phyloP scores from a whole-genome alignment of 2,329 filamentous ascomycete species.

The Colletotrichum limetticola region DNA sequence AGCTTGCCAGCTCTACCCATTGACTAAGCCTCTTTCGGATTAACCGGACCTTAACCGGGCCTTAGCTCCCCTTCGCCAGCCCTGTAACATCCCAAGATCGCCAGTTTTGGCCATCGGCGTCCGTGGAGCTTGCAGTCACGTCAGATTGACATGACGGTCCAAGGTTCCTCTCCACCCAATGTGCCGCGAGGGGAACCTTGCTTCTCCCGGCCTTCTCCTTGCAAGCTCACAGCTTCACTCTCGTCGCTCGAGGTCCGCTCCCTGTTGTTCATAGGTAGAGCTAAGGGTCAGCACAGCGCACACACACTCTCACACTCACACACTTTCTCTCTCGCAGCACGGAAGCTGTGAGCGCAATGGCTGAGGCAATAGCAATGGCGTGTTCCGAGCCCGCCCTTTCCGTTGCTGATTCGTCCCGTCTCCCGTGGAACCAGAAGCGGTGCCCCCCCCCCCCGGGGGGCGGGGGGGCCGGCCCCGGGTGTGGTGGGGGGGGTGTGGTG shows the following conservation, averaged over 20 bases:
- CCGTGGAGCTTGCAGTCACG: slow-evolving; percentile 30
- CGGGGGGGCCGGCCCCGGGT: too few relatives aligned
- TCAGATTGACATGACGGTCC: slow-evolving; percentile 30
- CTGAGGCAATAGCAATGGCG: slow-evolving; percentile 21
- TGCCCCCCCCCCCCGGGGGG: background rate
- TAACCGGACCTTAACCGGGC: slow-evolving; percentile 29
- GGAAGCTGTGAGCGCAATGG: background rate
- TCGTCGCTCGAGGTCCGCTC: slow-evolving; percentile 14
- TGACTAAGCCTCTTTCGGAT: slow-evolving; percentile 8
- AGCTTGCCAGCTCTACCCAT: background rate
- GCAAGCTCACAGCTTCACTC: slow-evolving; percentile 18
- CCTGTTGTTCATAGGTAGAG: background rate
- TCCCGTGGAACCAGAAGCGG: slow-evolving; percentile 6
- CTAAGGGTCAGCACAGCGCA: background rate
- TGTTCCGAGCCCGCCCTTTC: slow-evolving; percentile 31
- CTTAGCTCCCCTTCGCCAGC: slow-evolving; percentile 14
- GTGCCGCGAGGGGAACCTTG: slow-evolving; percentile 29
- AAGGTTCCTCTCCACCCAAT: slow-evolving; percentile 23
- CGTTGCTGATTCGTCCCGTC: slow-evolving; percentile 28
- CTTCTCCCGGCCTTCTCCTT: background rate
- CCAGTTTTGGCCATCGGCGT: background rate
- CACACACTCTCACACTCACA: background rate
- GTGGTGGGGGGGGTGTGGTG: too few relatives aligned
- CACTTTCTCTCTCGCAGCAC: background rate
- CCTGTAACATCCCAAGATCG: slow-evolving; percentile 26